Evolutionary conservation across 2,329 filamentous ascomycete species (phyloP).

Genomic region (Pseudogymnoascus sp.): DNA sequence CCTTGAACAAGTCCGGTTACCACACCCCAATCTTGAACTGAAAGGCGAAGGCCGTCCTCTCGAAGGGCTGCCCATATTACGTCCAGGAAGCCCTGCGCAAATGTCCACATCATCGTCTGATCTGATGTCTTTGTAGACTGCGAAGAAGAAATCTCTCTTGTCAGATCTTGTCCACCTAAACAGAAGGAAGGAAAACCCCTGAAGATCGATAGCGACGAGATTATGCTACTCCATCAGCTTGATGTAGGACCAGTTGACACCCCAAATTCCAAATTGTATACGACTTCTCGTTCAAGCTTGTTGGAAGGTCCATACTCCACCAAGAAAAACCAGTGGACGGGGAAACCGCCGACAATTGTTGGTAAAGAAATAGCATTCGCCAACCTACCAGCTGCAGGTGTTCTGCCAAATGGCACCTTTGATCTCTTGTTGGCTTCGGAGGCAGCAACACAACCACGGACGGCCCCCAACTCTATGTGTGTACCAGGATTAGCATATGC

Average conservation of each 20-base stretch:
- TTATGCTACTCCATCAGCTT: not conserved
- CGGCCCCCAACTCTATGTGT: not conserved
- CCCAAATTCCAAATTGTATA: not conserved
- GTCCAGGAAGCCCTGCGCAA: not conserved
- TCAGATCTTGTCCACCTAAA: not conserved
- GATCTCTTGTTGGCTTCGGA: not conserved
- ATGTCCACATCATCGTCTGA: not conserved
- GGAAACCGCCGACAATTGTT: too few species aligned
- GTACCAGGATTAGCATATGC: not conserved
- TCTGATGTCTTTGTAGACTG: constrained; percentile 1
- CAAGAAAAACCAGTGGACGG: not conserved
- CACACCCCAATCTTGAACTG: not conserved
- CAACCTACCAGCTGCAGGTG: not conserved
- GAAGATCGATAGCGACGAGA: not conserved
- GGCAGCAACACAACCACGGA: not conserved
- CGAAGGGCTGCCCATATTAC: not conserved
- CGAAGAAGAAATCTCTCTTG: constrained; percentile 1
- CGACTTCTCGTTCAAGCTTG: not conserved
- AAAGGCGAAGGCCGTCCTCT: not conserved
- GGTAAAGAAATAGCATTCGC: not conserved
- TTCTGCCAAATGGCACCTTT: not conserved
- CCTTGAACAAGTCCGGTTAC: not conserved
- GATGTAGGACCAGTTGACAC: not conserved
- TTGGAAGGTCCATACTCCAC: not conserved
- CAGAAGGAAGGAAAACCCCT: not conserved